These are phyloP conservation scores for Candida mattraensis DNA, from an alignment of 805 yeast genomes.

Conservation along the genomic window DNA sequence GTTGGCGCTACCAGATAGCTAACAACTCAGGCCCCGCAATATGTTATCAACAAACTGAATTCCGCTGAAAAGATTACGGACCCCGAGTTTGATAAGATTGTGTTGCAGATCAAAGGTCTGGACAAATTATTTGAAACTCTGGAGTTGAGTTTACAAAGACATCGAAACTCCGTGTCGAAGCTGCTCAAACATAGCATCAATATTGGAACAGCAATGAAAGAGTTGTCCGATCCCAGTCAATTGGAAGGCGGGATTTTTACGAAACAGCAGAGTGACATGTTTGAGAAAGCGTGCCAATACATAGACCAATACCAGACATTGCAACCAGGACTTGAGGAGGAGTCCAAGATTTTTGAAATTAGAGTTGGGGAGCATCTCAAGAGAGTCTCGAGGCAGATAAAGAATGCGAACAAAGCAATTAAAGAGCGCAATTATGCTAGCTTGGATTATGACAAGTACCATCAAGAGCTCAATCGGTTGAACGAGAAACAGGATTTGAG, in stretches of 20 bases:
- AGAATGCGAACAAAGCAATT: constrained; percentile 22
- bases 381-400: constrained; percentile 16
- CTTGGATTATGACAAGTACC: constrained; percentile 24
- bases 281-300: constrained; percentile 10
- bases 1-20: constrained; percentile 3
- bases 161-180: constrained; percentile 14
- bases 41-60: constrained; percentile 32
- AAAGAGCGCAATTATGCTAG: constrained; percentile 25
- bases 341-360: constrained; percentile 17
- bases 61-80: constrained; percentile 36
- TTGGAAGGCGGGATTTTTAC: constrained; percentile 11
- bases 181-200: constrained; percentile 16
- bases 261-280: constrained; percentile 11
- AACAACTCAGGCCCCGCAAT: constrained; percentile 31
- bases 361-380: constrained; percentile 15
- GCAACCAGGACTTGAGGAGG: constrained; percentile 20
- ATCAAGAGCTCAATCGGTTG: constrained; percentile 18
- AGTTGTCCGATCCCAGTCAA: constrained; percentile 14
- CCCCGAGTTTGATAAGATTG: constrained; percentile 36
- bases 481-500: constrained; percentile 31
- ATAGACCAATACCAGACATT: constrained; percentile 13
- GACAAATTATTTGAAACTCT: constrained; percentile 17
- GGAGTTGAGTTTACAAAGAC: constrained; percentile 16
- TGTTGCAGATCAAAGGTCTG: constrained; percentile 16
- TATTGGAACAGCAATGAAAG: constrained; percentile 11